Percentiles rank a stretch among this genome's conserved stretches.
These are phyloP conservation scores for Globisporangium takayamanum DNA, from an alignment of 352 stramenopile genomes.

Conservation along the genomic window DNA sequence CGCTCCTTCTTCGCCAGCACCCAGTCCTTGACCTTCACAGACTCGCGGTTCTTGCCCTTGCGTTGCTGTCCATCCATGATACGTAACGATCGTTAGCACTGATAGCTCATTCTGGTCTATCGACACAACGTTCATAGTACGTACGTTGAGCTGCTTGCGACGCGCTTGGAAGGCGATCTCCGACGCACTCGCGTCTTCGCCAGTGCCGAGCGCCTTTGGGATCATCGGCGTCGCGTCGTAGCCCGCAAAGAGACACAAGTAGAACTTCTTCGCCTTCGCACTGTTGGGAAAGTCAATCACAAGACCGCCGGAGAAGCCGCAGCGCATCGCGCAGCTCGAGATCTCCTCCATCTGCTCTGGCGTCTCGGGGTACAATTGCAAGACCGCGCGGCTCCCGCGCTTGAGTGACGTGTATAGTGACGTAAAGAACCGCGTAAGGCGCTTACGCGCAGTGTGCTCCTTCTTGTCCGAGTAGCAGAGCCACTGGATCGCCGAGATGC, in stretches of 20 bases:
- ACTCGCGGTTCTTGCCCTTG: slow-evolving; percentile 40
- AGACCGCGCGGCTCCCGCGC: slow-evolving; percentile 88
- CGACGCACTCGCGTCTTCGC: slow-evolving; percentile 25
- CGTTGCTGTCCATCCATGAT: slow-evolving; percentile 28
- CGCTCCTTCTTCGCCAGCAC: slow-evolving; percentile 97
- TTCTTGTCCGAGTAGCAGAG: slow-evolving; percentile 99
- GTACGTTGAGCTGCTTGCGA: slow-evolving; percentile 45
- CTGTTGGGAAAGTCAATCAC: slow-evolving; percentile 99
- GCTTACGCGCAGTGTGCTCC: slow-evolving; percentile 90
- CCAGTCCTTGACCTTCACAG: slow-evolving; percentile 90
- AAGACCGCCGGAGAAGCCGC: slow-evolving; percentile 92
- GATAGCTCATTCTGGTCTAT: neutral
- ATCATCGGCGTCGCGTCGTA: slow-evolving; percentile 74
- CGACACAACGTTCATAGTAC: slow-evolving; percentile 6
- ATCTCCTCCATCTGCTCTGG: slow-evolving; percentile 95
- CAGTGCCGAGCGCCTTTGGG: slow-evolving; percentile 74
- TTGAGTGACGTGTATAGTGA: slow-evolving; percentile 88
- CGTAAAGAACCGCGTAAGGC: slow-evolving; percentile 96
- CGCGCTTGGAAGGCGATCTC: slow-evolving; percentile 64
- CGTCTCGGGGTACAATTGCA: slow-evolving; percentile 99
- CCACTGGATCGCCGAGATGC: slow-evolving; percentile 99
- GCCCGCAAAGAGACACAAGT: slow-evolving; percentile 96
- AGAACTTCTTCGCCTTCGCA: slow-evolving; percentile 99
- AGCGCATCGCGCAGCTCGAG: slow-evolving; percentile 83
- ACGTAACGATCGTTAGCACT: neutral